Conservation (phyloP, 192 early-diverging fungal species). For the Coemansia pectinata region DNA sequence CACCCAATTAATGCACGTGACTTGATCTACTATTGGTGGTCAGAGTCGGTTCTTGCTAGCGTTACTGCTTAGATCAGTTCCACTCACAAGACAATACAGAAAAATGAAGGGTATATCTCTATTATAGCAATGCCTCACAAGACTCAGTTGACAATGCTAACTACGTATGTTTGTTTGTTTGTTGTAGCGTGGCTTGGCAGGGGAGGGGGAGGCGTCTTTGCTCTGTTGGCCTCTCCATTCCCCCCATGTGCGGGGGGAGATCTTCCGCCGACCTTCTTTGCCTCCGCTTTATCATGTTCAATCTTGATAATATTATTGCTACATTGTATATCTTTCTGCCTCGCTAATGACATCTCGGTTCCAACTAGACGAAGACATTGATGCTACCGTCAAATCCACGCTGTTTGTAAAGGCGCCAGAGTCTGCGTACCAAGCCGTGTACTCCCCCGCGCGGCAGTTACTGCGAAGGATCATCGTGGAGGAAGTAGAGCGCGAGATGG, state of each 20-base stretch:
- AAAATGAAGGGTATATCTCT: background rate
- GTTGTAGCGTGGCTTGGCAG: background rate
- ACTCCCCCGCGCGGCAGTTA: constrained; percentile 31
- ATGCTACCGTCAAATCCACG: constrained; percentile 3
- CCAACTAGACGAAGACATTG: constrained; percentile 53
- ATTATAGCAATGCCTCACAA: background rate
- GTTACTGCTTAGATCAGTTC: background rate
- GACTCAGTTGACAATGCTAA: background rate
- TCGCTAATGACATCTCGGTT: constrained; percentile 29
- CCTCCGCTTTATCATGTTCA: constrained; percentile 10
- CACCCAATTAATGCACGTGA: constrained; percentile 2
- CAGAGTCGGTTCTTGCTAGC: background rate
- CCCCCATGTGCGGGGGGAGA: background rate
- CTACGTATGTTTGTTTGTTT: background rate
- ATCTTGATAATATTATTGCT: background rate
- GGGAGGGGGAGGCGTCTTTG: background rate
- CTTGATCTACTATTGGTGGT: too few species aligned
- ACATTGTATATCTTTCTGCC: background rate
- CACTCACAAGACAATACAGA: background rate
- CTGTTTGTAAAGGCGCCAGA: constrained; percentile 33
- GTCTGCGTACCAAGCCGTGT: constrained; percentile 37
- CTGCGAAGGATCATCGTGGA: constrained; percentile 24
- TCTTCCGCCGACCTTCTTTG: background rate
- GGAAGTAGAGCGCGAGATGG: constrained; percentile 49
- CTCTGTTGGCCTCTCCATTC: background rate